Evolutionary conservation across 176 grass and related monocot genomes (phyloP).

Genomic region (Alopecurus myosuroides): DNA sequence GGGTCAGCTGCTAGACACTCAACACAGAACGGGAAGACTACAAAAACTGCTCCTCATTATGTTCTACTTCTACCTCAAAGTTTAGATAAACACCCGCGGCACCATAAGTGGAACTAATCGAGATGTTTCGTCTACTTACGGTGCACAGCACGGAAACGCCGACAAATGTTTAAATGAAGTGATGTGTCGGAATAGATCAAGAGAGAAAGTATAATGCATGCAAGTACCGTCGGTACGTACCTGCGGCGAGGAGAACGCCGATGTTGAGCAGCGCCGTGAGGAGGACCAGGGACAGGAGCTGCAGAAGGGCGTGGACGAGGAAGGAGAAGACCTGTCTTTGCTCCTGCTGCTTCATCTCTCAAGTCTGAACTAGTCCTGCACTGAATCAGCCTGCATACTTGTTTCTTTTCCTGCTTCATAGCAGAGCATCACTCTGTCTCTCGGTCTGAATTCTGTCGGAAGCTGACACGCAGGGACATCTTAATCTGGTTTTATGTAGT

Average conservation of each 20-base stretch:
- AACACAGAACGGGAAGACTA: background rate
- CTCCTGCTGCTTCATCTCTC: background rate
- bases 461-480: background rate
- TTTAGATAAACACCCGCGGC: too few relatives aligned
- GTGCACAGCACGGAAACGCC: too few relatives aligned
- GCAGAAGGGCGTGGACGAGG: background rate
- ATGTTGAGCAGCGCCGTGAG: background rate
- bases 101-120: too few relatives aligned
- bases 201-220: background rate
- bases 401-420: background rate
- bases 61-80: too few relatives aligned
- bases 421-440: background rate
- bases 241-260: background rate
- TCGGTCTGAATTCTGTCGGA: background rate
- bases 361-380: background rate
- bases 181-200: background rate
- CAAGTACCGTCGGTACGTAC: background rate
- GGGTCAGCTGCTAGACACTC: background rate
- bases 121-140: too few relatives aligned
- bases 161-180: too few relatives aligned
- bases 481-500: background rate
- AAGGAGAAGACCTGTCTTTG: background rate
- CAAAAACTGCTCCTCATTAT: too few relatives aligned
- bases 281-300: background rate
- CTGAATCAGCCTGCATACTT: background rate